These are phyloP conservation scores for Leishmania major DNA, from an alignment of 208 protist genomes.

Conservation along the genomic window DNA sequence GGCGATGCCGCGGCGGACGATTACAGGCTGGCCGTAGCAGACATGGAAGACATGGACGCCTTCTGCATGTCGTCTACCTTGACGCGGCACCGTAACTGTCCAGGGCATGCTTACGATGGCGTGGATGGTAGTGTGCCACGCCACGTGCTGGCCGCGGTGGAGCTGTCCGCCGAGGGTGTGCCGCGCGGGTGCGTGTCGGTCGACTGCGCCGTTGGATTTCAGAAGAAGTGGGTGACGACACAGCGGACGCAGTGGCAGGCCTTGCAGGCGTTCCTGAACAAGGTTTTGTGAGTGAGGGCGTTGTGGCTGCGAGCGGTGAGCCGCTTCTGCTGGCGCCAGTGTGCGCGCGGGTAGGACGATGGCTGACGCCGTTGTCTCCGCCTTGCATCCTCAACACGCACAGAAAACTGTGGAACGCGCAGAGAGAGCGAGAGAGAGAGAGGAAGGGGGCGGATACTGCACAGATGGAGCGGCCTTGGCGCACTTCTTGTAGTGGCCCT, in stretches of 20 bases:
- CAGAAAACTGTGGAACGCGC: not conserved
- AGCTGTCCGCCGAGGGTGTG: conserved; percentile 21
- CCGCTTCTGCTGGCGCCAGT: not conserved
- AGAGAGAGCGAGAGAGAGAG: not conserved
- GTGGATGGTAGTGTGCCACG: conserved; percentile 12
- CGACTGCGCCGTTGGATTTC: conserved; percentile 70
- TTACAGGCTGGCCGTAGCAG: conserved; percentile 9
- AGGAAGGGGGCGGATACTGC: not conserved
- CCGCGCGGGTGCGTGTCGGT: conserved; percentile 55
- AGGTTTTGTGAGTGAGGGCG: conserved; percentile 16
- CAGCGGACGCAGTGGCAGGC: conserved; percentile 54
- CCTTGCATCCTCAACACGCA: not conserved
- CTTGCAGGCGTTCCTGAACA: conserved; percentile 41
- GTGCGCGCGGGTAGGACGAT: not conserved
- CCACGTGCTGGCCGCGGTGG: conserved; percentile 15
- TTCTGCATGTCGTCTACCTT: conserved; percentile 4
- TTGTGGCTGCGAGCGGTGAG: not conserved
- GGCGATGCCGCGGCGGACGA: conserved; percentile 5
- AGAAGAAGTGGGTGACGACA: conserved; percentile 57
- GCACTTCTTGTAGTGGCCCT: not conserved
- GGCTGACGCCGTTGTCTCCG: not conserved
- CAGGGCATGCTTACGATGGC: not conserved
- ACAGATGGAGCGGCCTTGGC: not conserved
- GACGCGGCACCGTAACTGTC: not conserved
- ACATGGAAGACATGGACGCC: conserved; percentile 46